Percentiles rank a stretch among this genome's conserved stretches.
These are phyloP conservation scores for Citrus sinensis DNA, from an alignment of 345 rosid genomes.

Conservation along the genomic window DVS_A1.0 CM039166.1:25634501-25635000, in stretches of 20 bases:
- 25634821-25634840: slow-evolving; percentile 71
- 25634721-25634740: neutral
- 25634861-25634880: slow-evolving; percentile 75
- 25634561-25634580: slow-evolving; percentile 54
- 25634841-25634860: slow-evolving; percentile 69
- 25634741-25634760: slow-evolving; percentile 38
- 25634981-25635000: neutral
- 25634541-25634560: slow-evolving; percentile 43
- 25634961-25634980: slow-evolving; percentile 29
- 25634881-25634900: slow-evolving; percentile 71
- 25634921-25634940: slow-evolving; percentile 42
- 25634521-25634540: slow-evolving; percentile 55
- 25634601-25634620: slow-evolving; percentile 46
- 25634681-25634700: no score
- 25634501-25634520: slow-evolving; percentile 73
- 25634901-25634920: slow-evolving; percentile 46
- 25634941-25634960: slow-evolving; percentile 54
- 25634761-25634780: slow-evolving; percentile 60
- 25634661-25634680: neutral
- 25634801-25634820: slow-evolving; percentile 73
- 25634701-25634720: no score
- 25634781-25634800: slow-evolving; percentile 82
- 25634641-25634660: neutral
- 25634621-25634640: slow-evolving; percentile 38
- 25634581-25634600: slow-evolving; percentile 44